Percentiles rank a stretch among this genome's conserved stretches.
Evolutionary conservation across 1,139 yeast species (phyloP).

Genomic region (Candida sojae): DNA sequence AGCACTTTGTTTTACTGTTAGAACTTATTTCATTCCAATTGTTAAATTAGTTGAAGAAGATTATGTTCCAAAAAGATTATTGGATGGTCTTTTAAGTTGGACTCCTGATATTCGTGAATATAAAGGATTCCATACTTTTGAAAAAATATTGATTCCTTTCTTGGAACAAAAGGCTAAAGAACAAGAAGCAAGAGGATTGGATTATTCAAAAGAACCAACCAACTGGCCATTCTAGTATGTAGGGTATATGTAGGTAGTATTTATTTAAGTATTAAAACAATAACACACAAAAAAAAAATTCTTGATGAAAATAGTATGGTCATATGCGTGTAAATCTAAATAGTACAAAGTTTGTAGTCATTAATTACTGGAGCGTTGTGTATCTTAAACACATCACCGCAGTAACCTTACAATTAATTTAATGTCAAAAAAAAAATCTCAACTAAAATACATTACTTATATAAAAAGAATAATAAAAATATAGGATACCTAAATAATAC

Average conservation of each 20-base stretch:
- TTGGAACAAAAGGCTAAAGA: conserved; percentile 50
- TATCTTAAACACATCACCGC: too few species aligned
- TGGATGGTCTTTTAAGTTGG: conserved; percentile 62
- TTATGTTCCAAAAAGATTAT: conserved; percentile 56
- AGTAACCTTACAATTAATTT: neutral
- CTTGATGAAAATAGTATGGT: too few species aligned
- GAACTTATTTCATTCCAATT: conserved; percentile 64
- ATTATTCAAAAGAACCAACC: conserved; percentile 36
- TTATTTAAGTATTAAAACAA: neutral
- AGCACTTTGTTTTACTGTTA: conserved; percentile 60
- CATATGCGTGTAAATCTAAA: too few species aligned
- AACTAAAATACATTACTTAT: conserved; percentile 6
- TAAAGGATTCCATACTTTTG: conserved; percentile 57
- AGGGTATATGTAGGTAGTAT: neutral
- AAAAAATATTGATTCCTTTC: conserved; percentile 56
- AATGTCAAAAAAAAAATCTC: neutral
- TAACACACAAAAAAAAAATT: too few species aligned
- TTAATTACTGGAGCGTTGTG: too few species aligned
- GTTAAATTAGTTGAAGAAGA: conserved; percentile 58
- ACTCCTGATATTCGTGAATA: conserved; percentile 57
- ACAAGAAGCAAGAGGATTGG: conserved; percentile 51
- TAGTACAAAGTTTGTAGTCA: too few species aligned
- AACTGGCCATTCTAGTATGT: conserved; percentile 41
- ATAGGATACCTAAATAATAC: conserved; percentile 6
- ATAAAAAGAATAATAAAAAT: neutral